These are phyloP conservation scores for Carallia pectinifolia DNA, from an alignment of 345 rosid species.

Conservation along the genomic window DNA sequence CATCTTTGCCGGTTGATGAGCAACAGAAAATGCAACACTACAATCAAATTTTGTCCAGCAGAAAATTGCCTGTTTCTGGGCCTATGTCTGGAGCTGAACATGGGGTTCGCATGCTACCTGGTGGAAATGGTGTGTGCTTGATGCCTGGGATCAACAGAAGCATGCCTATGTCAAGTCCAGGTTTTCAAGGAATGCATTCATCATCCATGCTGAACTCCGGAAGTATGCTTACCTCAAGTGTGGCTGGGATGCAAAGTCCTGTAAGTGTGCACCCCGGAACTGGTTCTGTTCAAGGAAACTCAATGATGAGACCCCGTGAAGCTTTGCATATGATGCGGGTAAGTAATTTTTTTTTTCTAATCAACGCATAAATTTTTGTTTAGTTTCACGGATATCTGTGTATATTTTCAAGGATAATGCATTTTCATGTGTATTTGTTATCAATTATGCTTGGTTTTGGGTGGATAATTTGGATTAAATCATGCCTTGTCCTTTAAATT, in stretches of 20 bases:
- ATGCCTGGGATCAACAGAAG: conserved; percentile 61
- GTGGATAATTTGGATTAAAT: neutral
- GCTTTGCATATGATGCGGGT: conserved; percentile 72
- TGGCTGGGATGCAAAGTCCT: conserved; percentile 70
- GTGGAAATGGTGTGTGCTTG: conserved; percentile 74
- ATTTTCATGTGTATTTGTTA: neutral
- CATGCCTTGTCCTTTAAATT: neutral
- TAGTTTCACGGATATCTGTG: neutral
- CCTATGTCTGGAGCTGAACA: conserved; percentile 63
- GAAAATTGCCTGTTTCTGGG: conserved; percentile 71
- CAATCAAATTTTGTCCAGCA: conserved; percentile 63
- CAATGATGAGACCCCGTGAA: conserved; percentile 79
- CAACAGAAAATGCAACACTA: conserved; percentile 73
- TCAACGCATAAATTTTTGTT: neutral
- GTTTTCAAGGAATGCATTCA: conserved; percentile 71
- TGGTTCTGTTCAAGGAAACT: conserved; percentile 66
- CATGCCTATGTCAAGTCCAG: conserved; percentile 75
- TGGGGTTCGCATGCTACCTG: conserved; percentile 54
- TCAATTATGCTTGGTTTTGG: no score
- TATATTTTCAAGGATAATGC: neutral
- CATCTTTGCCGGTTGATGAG: conserved; percentile 75
- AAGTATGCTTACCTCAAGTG: conserved; percentile 61
- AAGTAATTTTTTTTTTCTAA: conserved; percentile 25
- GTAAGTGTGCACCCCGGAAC: conserved; percentile 63
- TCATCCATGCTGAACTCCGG: conserved; percentile 64